Conservation (phyloP, 2,329 filamentous ascomycete genomes). For the Meredithiella fracta region DNA sequence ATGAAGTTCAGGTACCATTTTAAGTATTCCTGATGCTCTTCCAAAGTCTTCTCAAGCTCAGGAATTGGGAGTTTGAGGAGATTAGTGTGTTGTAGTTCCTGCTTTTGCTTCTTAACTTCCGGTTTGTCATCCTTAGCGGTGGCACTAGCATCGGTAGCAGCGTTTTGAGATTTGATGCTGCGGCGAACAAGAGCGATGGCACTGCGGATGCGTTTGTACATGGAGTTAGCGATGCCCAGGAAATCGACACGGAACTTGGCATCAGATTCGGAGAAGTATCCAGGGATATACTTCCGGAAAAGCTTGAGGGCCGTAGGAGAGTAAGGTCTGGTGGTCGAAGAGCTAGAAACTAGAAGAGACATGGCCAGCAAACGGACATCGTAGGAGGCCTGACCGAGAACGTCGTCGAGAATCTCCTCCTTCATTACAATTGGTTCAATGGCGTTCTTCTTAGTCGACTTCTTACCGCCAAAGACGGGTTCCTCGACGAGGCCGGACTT, state of each 20-base stretch:
- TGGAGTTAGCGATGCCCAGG: slow-evolving; percentile 53
- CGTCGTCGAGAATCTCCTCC: slow-evolving; percentile 31
- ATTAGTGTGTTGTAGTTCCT: slow-evolving; percentile 25
- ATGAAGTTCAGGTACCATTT: slow-evolving; percentile 60
- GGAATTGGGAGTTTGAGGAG: slow-evolving; percentile 24
- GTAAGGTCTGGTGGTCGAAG: slow-evolving; percentile 58
- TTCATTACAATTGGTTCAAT: slow-evolving; percentile 22
- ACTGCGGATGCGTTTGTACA: slow-evolving; percentile 60
- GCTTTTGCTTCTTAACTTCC: slow-evolving; percentile 17
- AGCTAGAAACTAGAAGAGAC: slow-evolving; percentile 61
- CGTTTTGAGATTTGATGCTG: slow-evolving; percentile 23
- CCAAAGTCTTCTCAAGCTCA: slow-evolving; percentile 25
- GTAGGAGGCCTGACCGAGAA: slow-evolving; percentile 40
- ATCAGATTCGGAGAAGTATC: slow-evolving; percentile 69
- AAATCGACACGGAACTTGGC: slow-evolving; percentile 74
- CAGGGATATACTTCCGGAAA: slow-evolving; percentile 47
- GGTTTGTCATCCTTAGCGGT: slow-evolving; percentile 14
- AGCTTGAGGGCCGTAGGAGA: slow-evolving; percentile 43
- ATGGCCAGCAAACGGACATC: slow-evolving; percentile 64
- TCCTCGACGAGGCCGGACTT: slow-evolving; percentile 54
- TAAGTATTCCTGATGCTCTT: slow-evolving; percentile 48
- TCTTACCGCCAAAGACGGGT: slow-evolving; percentile 22
- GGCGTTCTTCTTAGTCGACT: slow-evolving; percentile 12
- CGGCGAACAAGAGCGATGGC: slow-evolving; percentile 41
- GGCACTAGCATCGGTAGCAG: slow-evolving; percentile 20